These are phyloP conservation scores for Pyrenophora teres DNA, from an alignment of 2,329 filamentous ascomycete species.

Conservation along the genomic window DNA sequence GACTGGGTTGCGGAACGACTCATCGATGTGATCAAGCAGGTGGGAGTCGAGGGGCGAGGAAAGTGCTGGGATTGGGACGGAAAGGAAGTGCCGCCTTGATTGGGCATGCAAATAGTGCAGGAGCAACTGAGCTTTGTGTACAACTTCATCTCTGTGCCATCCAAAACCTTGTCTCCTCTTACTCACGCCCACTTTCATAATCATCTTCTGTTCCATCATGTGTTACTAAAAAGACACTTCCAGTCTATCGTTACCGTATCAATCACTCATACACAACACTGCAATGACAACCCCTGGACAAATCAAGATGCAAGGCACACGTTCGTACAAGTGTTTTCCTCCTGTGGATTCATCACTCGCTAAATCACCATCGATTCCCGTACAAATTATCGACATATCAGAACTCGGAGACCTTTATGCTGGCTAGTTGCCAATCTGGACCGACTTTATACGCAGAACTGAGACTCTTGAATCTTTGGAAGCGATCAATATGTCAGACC, in stretches of 20 bases:
- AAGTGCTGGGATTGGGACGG: slow-evolving; percentile 49
- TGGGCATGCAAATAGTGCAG: background rate
- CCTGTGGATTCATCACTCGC: no score
- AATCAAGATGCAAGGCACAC: background rate
- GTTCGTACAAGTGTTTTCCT: no score
- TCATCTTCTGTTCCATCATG: background rate
- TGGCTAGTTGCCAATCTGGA: no score
- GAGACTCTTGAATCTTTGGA: no score
- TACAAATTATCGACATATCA: no score
- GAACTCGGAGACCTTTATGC: no score
- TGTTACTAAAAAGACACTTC: background rate
- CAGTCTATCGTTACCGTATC: background rate
- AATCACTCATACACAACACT: background rate
- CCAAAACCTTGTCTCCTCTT: background rate
- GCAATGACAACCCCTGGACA: background rate
- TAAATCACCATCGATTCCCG: no score
- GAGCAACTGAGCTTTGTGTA: background rate
- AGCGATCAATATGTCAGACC: no score
- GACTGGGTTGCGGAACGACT: slow-evolving; percentile 70
- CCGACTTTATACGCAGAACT: no score
- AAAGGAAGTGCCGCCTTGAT: slow-evolving; percentile 46
- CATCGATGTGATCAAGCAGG: slow-evolving; percentile 66
- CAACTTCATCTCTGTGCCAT: background rate
- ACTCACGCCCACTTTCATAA: background rate
- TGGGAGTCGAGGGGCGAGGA: slow-evolving; percentile 58